phyloP scores from a whole-genome alignment of 108 stramenopile species.

The Schizochytrium sp. region DNA sequence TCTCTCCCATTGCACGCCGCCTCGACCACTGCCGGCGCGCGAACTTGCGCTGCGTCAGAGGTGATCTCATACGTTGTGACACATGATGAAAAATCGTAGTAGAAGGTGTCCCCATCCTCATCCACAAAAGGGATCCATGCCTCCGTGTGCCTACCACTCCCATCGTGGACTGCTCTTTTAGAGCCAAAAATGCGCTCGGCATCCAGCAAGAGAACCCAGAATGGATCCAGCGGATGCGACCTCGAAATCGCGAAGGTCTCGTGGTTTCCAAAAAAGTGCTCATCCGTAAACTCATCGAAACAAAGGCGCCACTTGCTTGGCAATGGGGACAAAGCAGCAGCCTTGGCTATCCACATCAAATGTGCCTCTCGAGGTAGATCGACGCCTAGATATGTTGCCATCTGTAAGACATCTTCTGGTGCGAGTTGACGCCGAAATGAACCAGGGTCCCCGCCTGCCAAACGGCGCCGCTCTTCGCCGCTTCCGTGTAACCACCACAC shows the following conservation, averaged over 20 bases:
- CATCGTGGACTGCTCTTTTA: not conserved
- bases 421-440: not conserved
- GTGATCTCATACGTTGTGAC: not conserved
- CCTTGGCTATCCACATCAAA: slow-evolving; percentile 45
- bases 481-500: slow-evolving; percentile 33
- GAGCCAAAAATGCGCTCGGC: slow-evolving; percentile 50
- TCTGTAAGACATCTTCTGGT: slow-evolving; percentile 32
- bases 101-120: slow-evolving; percentile 43
- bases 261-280: slow-evolving; percentile 44
- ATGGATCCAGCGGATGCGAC: slow-evolving; percentile 27
- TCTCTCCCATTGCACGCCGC: not conserved
- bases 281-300: slow-evolving; percentile 4
- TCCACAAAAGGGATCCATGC: slow-evolving; percentile 9
- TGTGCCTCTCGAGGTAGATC: slow-evolving; percentile 1
- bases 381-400: slow-evolving; percentile 16
- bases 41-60: no score
- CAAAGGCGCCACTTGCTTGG: slow-evolving; percentile 25
- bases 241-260: slow-evolving; percentile 3
- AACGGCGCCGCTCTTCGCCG: not conserved
- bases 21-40: slow-evolving; percentile 26
- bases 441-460: not conserved
- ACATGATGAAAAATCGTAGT: slow-evolving; percentile 13
- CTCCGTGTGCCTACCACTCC: not conserved
- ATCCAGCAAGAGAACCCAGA: slow-evolving; percentile 12
- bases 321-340: slow-evolving; percentile 35